Evolutionary conservation across 2,329 filamentous ascomycete species (phyloP).

Genomic region (Ceratocystis ficicola): DNA sequence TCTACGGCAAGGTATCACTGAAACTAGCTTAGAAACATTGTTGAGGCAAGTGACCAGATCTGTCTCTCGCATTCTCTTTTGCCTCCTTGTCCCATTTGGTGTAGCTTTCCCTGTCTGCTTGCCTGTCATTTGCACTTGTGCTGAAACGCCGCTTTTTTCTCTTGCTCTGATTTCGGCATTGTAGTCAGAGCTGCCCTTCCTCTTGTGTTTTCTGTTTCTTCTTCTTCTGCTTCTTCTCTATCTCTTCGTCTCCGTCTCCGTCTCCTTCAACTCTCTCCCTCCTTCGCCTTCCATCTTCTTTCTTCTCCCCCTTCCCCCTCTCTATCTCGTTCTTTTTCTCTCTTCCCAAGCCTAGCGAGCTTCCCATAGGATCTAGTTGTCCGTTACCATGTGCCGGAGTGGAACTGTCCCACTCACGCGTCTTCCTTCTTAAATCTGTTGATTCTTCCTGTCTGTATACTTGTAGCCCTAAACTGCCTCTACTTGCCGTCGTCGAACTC

Average conservation of each 20-base stretch:
- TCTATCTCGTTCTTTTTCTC: not conserved
- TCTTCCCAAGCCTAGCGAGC: not conserved
- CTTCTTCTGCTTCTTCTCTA: no score
- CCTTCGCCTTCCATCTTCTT: not conserved
- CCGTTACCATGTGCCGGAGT: not conserved
- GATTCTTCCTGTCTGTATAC: not conserved
- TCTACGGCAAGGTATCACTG: not conserved
- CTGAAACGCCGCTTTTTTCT: not conserved
- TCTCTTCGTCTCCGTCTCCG: not conserved
- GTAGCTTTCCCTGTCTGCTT: not conserved
- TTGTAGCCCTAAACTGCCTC: not conserved
- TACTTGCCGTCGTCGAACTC: not conserved
- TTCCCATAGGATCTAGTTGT: not conserved
- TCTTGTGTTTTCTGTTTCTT: no score
- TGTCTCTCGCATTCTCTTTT: not conserved
- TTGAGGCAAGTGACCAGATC: not conserved
- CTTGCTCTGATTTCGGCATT: not conserved
- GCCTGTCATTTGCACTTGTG: no score
- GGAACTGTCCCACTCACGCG: not conserved
- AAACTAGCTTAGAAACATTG: not conserved
- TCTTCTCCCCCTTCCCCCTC: not conserved
- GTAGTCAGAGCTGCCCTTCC: no score
- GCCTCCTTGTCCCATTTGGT: not conserved
- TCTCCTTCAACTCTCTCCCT: not conserved
- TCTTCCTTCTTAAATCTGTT: not conserved